Conservation (phyloP, 148 eudicot species). For the Rhododendron kiyosumense region DNA sequence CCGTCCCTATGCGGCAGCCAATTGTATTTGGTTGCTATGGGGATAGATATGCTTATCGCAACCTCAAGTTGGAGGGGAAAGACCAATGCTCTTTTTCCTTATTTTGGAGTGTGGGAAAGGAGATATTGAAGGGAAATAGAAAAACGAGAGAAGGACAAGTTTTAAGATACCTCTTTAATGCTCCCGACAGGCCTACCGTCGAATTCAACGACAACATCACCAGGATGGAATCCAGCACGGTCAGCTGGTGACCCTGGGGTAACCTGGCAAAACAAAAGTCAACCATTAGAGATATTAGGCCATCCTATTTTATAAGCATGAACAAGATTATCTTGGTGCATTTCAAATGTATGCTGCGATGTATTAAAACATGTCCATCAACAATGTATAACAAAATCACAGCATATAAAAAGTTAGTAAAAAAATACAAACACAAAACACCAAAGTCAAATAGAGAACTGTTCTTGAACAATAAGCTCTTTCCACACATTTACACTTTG, state of each 20-base stretch:
- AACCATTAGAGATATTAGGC: background rate
- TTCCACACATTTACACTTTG: background rate
- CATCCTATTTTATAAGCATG: background rate
- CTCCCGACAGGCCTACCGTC: constrained; percentile 59
- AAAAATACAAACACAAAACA: background rate
- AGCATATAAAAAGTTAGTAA: background rate
- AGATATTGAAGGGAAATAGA: background rate
- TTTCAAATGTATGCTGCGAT: background rate
- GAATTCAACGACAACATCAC: constrained; percentile 71
- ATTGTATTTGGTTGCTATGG: background rate
- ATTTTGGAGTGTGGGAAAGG: background rate
- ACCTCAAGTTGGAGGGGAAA: background rate
- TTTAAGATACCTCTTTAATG: constrained; percentile 66
- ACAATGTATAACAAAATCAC: background rate
- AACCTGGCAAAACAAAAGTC: constrained; percentile 39
- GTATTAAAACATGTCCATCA: background rate
- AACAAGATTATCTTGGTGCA: background rate
- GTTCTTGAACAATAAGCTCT: background rate
- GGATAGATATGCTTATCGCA: background rate
- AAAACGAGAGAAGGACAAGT: background rate
- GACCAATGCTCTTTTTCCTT: background rate
- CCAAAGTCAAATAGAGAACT: background rate
- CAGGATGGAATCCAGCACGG: constrained; percentile 80
- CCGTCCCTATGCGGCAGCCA: background rate
- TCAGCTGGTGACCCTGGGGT: constrained; percentile 91